Percentiles rank a stretch among this genome's conserved stretches.
Evolutionary conservation across 139 green algal genomes (phyloP).

Genomic region (Penium margaritaceum): DNA sequence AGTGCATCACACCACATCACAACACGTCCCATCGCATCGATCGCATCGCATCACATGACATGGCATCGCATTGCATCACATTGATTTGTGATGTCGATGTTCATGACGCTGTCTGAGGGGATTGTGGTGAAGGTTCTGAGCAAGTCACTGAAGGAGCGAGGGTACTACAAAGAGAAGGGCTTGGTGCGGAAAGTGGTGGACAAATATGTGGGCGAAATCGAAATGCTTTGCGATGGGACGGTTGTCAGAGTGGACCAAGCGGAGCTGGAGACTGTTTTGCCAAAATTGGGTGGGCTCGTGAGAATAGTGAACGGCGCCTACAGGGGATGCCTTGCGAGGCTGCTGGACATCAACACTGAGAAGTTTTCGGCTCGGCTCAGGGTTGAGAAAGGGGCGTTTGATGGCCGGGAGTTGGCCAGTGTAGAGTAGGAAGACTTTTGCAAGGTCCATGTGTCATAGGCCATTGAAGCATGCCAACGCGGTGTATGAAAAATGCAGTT

Average conservation of each 20-base stretch:
- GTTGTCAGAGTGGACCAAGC: constrained; percentile 79
- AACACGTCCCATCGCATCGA: no score
- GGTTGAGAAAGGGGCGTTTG: constrained; percentile 38
- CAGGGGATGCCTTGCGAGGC: constrained; percentile 49
- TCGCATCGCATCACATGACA: no score
- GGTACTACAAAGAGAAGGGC: constrained; percentile 91
- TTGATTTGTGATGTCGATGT: no score
- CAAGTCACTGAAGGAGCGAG: constrained; percentile 64
- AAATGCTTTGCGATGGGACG: constrained; percentile 66
- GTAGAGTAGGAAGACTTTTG: constrained; percentile 87
- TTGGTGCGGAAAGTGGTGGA: constrained; percentile 65
- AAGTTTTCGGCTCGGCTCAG: constrained; percentile 65
- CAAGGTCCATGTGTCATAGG: constrained; percentile 59
- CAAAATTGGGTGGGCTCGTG: constrained; percentile 53
- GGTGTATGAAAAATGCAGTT: no score
- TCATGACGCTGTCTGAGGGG: constrained; percentile 64
- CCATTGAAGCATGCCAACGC: no score
- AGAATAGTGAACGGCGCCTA: constrained; percentile 69
- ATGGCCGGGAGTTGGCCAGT: constrained; percentile 53
- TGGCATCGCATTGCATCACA: no score
- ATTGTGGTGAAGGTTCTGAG: constrained; percentile 85
- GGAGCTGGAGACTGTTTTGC: constrained; percentile 87
- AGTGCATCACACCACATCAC: no score
- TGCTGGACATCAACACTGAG: constrained; percentile 61
- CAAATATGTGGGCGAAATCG: constrained; percentile 70